phyloP scores from a whole-genome alignment of 1,284 basidiomycete genomes.

The Thecaphora frezii region DNA sequence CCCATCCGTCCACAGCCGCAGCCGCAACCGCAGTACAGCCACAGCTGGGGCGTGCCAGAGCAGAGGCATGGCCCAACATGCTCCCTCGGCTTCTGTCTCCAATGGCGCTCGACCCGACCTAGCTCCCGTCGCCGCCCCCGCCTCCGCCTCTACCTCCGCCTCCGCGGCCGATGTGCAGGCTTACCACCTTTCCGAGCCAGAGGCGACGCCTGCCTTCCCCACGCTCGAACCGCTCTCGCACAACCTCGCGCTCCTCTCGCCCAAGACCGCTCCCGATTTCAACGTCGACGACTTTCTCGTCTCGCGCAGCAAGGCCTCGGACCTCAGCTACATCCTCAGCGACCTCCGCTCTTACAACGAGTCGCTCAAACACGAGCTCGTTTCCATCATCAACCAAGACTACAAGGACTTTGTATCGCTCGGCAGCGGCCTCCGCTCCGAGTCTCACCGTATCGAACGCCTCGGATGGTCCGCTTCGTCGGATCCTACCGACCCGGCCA shows the following conservation, averaged over 20 bases:
- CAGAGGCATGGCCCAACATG: too few species aligned
- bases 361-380: slow-evolving; percentile 83
- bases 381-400: slow-evolving; percentile 92
- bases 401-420: slow-evolving; percentile 96
- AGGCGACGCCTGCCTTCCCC: slow-evolving; percentile 63
- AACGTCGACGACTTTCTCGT: slow-evolving; percentile 84
- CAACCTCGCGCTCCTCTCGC: slow-evolving; percentile 71
- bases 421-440: slow-evolving; percentile 61
- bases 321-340: slow-evolving; percentile 76
- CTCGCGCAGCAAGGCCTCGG: slow-evolving; percentile 80
- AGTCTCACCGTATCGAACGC: slow-evolving; percentile 27
- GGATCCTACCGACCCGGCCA: not conserved
- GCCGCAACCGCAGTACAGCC: too few species aligned
- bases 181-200: not conserved
- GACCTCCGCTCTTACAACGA: slow-evolving; percentile 84
- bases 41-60: too few species aligned
- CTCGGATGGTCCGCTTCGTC: slow-evolving; percentile 19
- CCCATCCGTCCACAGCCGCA: too few species aligned
- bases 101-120: too few species aligned
- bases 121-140: too few species aligned
- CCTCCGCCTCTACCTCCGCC: too few species aligned
- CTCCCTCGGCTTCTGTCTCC: too few species aligned
- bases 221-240: slow-evolving; percentile 77
- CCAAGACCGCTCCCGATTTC: slow-evolving; percentile 64
- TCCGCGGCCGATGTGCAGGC: too few species aligned